A percentile compares a stretch with the other conserved stretches of the same genome.
These are phyloP conservation scores for Diacronema lutheri DNA, from an alignment of 78 protist species.

Conservation along the genomic window DNA sequence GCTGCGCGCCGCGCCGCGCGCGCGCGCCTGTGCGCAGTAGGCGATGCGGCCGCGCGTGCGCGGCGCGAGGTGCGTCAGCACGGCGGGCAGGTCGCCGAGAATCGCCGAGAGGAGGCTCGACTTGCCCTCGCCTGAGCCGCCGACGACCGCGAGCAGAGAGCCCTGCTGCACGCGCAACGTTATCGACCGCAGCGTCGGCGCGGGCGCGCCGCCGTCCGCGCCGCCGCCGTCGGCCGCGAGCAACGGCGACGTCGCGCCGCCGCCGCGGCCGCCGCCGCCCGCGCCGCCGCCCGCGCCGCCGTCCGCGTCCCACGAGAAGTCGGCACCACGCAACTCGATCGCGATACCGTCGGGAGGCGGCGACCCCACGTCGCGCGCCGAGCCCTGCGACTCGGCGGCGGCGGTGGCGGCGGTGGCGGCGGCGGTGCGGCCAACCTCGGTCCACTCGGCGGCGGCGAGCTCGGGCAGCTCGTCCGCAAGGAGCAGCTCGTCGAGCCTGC, in stretches of 20 bases:
- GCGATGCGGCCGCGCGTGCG: not conserved
- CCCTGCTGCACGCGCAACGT: not conserved
- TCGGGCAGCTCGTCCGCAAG: too few relatives aligned
- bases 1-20: too few relatives aligned
- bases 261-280: not conserved
- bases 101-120: constrained; percentile 59
- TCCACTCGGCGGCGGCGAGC: too few relatives aligned
- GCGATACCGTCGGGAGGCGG: not conserved
- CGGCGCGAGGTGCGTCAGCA: not conserved
- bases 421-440: too few relatives aligned
- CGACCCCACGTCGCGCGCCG: too few relatives aligned
- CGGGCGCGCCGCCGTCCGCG: not conserved
- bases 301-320: not conserved
- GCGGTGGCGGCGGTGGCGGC: too few relatives aligned
- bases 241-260: not conserved
- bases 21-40: constrained; percentile 28
- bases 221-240: not conserved
- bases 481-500: not conserved
- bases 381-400: too few relatives aligned
- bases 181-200: not conserved
- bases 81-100: constrained; percentile 66
- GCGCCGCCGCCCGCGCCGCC: not conserved
- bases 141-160: constrained; percentile 66
- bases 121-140: constrained; percentile 89
- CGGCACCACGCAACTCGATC: not conserved